Evolutionary conservation across 345 rosid genomes (phyloP).

Genomic region (Sonneratia alba): DNA sequence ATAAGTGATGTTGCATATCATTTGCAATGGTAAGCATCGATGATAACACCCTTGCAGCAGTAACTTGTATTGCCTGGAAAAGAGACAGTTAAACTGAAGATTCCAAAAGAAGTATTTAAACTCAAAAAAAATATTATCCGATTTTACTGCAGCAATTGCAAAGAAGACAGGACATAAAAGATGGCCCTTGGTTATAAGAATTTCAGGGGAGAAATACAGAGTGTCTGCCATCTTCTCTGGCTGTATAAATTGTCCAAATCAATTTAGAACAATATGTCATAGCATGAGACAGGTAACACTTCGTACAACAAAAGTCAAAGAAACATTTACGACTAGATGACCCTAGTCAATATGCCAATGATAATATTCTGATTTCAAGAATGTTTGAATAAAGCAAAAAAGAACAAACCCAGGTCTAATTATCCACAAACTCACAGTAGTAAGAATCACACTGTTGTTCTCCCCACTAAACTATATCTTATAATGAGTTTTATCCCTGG

Average conservation of each 20-base stretch:
- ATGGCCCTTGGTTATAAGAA: too few relatives aligned
- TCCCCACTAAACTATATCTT: not conserved
- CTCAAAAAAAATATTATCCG: not conserved
- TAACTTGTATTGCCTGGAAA: constrained; percentile 59
- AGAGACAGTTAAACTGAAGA: not conserved
- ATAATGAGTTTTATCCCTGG: too few relatives aligned
- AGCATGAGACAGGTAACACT: not conserved
- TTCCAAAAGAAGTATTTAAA: not conserved
- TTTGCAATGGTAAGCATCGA: constrained; percentile 44
- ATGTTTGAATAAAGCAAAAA: not conserved
- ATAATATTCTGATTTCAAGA: not conserved
- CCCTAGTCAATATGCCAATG: not conserved
- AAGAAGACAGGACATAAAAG: too few relatives aligned
- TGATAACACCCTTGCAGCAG: constrained; percentile 57
- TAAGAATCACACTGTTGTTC: not conserved
- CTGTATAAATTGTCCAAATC: not conserved
- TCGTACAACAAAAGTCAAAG: not conserved
- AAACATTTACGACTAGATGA: not conserved
- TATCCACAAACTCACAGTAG: not conserved
- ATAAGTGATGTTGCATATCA: constrained; percentile 34
- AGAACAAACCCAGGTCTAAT: not conserved
- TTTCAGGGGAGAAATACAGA: too few relatives aligned
- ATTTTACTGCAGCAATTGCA: not conserved
- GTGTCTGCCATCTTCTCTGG: too few relatives aligned
- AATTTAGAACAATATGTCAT: not conserved